Conservation (phyloP, 1,284 basidiomycete genomes). For the Meripilus lineatus region DNA sequence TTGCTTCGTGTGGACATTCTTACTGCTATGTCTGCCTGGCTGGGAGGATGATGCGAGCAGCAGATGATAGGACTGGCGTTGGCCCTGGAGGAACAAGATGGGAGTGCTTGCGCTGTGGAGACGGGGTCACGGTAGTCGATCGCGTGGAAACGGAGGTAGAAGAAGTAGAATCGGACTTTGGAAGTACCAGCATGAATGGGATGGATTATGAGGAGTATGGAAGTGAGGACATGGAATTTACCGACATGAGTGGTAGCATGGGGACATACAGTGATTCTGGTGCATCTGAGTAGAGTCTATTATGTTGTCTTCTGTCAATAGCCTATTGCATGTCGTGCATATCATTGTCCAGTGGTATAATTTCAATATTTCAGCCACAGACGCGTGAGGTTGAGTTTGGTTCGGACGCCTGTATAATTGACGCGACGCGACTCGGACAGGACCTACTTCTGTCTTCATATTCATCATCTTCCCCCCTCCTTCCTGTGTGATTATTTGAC, state of each 20-base stretch:
- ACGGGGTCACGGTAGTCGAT: constrained; percentile 53
- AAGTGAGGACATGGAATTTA: constrained; percentile 26
- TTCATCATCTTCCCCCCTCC: constrained; percentile 1
- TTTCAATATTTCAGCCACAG: constrained; percentile 4
- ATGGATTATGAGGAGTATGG: constrained; percentile 24
- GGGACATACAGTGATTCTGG: constrained; percentile 44
- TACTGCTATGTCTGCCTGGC: constrained; percentile 90
- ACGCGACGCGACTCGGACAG: constrained; percentile 3
- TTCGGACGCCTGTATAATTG: background rate
- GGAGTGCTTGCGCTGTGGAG: constrained; percentile 78
- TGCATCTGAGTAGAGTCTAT: constrained; percentile 17
- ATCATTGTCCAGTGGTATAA: background rate
- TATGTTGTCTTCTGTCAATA: background rate
- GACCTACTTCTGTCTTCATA: background rate
- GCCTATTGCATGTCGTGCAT: background rate
- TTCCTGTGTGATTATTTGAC: too few relatives aligned
- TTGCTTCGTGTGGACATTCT: constrained; percentile 72
- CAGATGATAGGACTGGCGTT: constrained; percentile 54
- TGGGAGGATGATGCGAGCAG: constrained; percentile 69
- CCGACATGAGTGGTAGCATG: constrained; percentile 28
- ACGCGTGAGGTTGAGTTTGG: constrained; percentile 5
- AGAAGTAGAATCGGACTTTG: constrained; percentile 18
- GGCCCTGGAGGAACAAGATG: constrained; percentile 43
- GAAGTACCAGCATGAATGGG: constrained; percentile 15
- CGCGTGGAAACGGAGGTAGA: constrained; percentile 36